These are phyloP conservation scores for Amaranthus palmeri DNA, from an alignment of 148 eudicot species.

Conservation along the genomic window DNA sequence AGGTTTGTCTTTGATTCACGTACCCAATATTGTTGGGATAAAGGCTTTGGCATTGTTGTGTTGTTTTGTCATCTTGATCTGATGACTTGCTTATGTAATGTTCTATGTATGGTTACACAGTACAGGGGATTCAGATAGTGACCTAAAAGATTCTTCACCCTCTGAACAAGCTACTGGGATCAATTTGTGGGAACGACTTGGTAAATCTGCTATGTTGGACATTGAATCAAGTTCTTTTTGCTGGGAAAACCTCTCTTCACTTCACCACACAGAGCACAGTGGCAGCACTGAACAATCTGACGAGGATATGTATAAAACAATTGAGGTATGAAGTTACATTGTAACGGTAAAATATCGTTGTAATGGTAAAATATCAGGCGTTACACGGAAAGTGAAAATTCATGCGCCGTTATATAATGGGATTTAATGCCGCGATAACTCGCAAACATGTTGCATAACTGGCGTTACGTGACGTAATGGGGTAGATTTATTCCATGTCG, in stretches of 20 bases:
- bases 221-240: slow-evolving; percentile 84
- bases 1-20: too few species aligned
- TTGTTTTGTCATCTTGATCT: background rate
- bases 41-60: too few species aligned
- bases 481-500: too few species aligned
- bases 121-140: slow-evolving; percentile 53
- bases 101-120: slow-evolving; percentile 35
- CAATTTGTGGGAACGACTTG: slow-evolving; percentile 83
- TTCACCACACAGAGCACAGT: slow-evolving; percentile 89
- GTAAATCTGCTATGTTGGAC: slow-evolving; percentile 81
- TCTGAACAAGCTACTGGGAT: slow-evolving; percentile 59
- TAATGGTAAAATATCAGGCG: too few species aligned
- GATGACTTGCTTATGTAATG: background rate
- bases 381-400: too few species aligned
- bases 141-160: slow-evolving; percentile 34
- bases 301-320: slow-evolving; percentile 77
- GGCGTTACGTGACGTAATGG: too few species aligned
- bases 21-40: too few species aligned
- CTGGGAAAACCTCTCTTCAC: slow-evolving; percentile 90
- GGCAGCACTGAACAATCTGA: slow-evolving; percentile 77
- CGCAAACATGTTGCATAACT: too few species aligned
- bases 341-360: too few species aligned
- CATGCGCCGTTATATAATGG: too few species aligned
- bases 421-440: too few species aligned
- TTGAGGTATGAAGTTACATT: slow-evolving; percentile 53